Evolutionary conservation across 1,284 basidiomycete genomes (phyloP).

Genomic region (Chalciporus sp.): DNA sequence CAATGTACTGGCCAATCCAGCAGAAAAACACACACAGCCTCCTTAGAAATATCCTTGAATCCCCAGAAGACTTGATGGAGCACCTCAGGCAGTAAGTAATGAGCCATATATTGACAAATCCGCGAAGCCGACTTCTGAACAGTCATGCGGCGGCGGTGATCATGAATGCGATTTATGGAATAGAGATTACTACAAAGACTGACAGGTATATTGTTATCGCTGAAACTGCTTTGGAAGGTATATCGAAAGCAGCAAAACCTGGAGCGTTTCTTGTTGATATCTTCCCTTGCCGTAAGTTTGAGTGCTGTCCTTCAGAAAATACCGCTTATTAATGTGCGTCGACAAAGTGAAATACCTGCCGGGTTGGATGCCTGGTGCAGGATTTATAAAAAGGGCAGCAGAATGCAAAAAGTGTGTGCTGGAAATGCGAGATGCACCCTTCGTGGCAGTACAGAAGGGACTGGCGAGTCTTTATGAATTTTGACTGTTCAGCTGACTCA

Average conservation of each 20-base stretch:
- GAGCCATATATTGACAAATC: background rate
- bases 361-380: constrained; percentile 35
- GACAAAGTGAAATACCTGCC: constrained; percentile 33
- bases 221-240: constrained; percentile 39
- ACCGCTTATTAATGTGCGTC: constrained; percentile 9
- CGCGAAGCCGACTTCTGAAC: constrained; percentile 2
- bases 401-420: constrained; percentile 32
- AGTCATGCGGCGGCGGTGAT: constrained; percentile 45
- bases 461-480: constrained; percentile 20
- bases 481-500: constrained; percentile 2
- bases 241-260: constrained; percentile 39
- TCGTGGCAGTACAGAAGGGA: constrained; percentile 26
- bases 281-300: constrained; percentile 31
- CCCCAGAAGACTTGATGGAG: constrained; percentile 40
- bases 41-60: constrained; percentile 40
- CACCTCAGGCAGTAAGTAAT: constrained; percentile 46
- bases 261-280: constrained; percentile 42
- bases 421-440: constrained; percentile 35
- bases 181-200: constrained; percentile 34
- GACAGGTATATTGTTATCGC: constrained; percentile 42
- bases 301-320: background rate
- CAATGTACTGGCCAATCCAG: constrained; percentile 43
- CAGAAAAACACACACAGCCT: constrained; percentile 42
- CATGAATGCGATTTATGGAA: constrained; percentile 43
- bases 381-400: constrained; percentile 33